Evolutionary conservation across 306 rosid genomes (phyloP).

Genomic region (Citrullus colocynthis): DNA sequence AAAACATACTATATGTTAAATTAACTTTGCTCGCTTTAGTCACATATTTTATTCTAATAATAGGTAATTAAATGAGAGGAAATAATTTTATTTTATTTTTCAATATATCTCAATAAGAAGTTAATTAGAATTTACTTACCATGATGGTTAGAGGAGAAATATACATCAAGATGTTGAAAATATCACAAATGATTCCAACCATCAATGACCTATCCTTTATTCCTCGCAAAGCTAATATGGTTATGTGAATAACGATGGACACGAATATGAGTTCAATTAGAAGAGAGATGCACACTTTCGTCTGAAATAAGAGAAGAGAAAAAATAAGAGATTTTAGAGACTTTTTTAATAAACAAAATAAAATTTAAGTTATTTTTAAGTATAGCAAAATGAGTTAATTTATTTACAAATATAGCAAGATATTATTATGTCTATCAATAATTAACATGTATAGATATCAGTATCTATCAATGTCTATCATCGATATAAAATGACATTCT

Average conservation of each 20-base stretch:
- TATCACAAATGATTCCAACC: slow-evolving; percentile 50
- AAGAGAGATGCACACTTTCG: slow-evolving; percentile 14
- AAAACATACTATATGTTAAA: no score
- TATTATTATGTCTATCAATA: no score
- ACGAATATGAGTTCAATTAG: slow-evolving; percentile 19
- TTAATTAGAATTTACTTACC: neutral
- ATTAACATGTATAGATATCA: no score
- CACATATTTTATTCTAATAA: no score
- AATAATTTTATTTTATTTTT: no score
- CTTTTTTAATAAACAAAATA: neutral
- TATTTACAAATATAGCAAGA: no score
- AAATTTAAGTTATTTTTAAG: no score
- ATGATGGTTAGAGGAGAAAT: neutral
- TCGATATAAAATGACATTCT: no score
- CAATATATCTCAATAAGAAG: neutral
- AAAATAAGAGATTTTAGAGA: neutral
- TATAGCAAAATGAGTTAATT: no score
- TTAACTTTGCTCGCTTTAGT: no score
- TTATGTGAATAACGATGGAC: slow-evolving; percentile 17
- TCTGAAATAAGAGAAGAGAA: slow-evolving; percentile 20
- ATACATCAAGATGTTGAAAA: slow-evolving; percentile 58
- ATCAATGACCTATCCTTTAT: slow-evolving; percentile 29
- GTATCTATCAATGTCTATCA: no score
- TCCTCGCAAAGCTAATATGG: slow-evolving; percentile 29
- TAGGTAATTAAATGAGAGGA: no score